Base-by-base conservation (phyloP, 164 flowering plant genomes). In the Houttuynia cordata region DNA sequence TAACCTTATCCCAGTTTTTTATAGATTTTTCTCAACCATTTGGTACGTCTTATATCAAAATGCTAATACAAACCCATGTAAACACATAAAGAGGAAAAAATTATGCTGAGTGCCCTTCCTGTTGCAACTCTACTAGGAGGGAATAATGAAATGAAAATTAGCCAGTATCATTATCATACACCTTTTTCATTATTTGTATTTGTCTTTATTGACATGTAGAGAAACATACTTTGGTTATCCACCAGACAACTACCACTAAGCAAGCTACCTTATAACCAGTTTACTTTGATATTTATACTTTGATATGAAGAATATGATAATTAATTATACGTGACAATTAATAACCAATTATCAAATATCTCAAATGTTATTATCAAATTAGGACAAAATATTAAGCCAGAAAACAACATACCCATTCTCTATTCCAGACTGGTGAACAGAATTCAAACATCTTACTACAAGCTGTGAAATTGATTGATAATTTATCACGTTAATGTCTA, bases 361-460 rank as follows among this genome's bases (percentile, higher is more conserved):
- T 30, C 13, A 45, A 45, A 45, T 12, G 13, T 7, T 45, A 12
- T 8, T 45, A 12, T 12, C 49, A 10, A 45, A 45, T 45, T 45
- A 45, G 17, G 14, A 45, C 17, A 10, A 45, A 45, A 45, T 10
- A 45, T 12, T 10, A 45, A 45, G 49, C 49, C 14, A 39, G 60
- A 56, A 63, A 7, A 65, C 60, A 25, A 68, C 80, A n/a, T 74
- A 86, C 93, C 71, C 69, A 63, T 86, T 87, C 61, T 53, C 65
- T 53, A 78, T 57, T 50, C 74, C 80, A 57, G 58, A 73, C 59
- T 66, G 78, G 55, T 57, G 63, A 66, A 78, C 71, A 66, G 78
- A 70, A 13, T 69, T 77, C 25, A 79, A 67, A 71, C 95, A 90
- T 24, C 75, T 83, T 45, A 37, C 60, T 15, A 90, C 97, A 71